Evolutionary conservation across 495 filamentous ascomycete species (phyloP), one percentile per base, ranked within the genome.

Genomic region (Neurospora sp.): DNA sequence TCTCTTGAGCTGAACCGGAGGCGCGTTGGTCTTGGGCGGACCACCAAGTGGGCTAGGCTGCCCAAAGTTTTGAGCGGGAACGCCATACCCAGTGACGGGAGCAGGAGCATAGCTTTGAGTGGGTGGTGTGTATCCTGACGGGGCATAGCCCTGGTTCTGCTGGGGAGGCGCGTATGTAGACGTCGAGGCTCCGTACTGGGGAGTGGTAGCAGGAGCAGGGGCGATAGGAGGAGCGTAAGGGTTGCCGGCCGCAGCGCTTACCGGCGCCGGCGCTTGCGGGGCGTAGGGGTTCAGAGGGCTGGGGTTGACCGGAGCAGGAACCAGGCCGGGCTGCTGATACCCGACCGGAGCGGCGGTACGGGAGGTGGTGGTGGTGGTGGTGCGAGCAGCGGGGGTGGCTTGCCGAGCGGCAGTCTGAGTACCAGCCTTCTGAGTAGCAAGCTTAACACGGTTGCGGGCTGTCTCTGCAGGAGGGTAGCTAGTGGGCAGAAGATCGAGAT

Each of bases 401-500:
- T 82, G 80, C 17, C 80, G 80, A 27, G 75, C 45, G 4, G 79
- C 70, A 35, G 77, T 73, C 45, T 81, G 81, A 35, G 80, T 77
- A 8, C 82, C 79, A 10, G 83, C 84, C 81, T 93, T 96, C 79
- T 89, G 89, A 22, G 89, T 94, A 14, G 96, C 96, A 77, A 96
- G 85, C 82, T 90, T 92, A 74, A 99, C 91, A 53, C 96, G 90
- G 82, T 93, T 91, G 71, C 93, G 87, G 37, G 96, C 93, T 77
- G 95, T 88, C 70, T 97, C 93, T 20, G 96, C 96, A 72, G 93
- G 94, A 35, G 92, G 92, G 80, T 95, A 97, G 74, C 91, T 90
- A 39, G 85, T 86, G 9, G 96, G 96, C 39, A 99, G 87, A 73
- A 99, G 89, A 76, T 93, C 89, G 17, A 99, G 88, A 77, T 98